phyloP scores from a whole-genome alignment of 2,329 filamentous ascomycete species.

The Aspergillus udagawae region DNA sequence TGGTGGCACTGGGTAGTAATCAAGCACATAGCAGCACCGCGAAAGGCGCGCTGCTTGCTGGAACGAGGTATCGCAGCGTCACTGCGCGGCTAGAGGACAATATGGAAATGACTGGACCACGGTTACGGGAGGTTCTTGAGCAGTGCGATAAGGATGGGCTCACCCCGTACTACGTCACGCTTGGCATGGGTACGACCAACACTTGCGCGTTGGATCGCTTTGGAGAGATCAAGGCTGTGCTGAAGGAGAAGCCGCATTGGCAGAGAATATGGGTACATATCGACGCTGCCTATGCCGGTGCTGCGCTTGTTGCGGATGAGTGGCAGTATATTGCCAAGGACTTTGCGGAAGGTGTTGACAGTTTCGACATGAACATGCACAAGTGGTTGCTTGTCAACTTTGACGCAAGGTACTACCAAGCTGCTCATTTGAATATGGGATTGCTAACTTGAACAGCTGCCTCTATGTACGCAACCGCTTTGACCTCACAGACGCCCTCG shows the following conservation, averaged over 20 bases:
- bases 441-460: constrained; percentile 52
- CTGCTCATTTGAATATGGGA: not conserved
- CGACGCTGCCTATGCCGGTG: constrained; percentile 88
- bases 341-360: constrained; percentile 66
- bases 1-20: constrained; percentile 78
- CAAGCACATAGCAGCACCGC: constrained; percentile 79
- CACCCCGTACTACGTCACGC: constrained; percentile 81
- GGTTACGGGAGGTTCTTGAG: constrained; percentile 59
- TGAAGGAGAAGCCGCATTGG: constrained; percentile 43
- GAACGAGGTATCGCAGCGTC: constrained; percentile 73
- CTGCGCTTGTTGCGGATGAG: constrained; percentile 76
- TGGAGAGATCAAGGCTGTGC: constrained; percentile 58
- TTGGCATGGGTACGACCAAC: constrained; percentile 79
- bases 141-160: constrained; percentile 65
- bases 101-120: constrained; percentile 65
- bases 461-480: constrained; percentile 72
- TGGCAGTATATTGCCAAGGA: constrained; percentile 64
- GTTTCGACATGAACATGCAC: constrained; percentile 94
- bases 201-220: constrained; percentile 87
- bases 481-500: constrained; percentile 75
- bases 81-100: constrained; percentile 59
- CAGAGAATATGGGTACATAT: constrained; percentile 82
- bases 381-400: constrained; percentile 97
- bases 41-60: constrained; percentile 82
- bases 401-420: constrained; percentile 53